A percentile compares a stretch with the other conserved stretches of the same genome.
phyloP scores from a whole-genome alignment of 2,329 filamentous ascomycete species.

The Dichotomopilus funicola region DNA sequence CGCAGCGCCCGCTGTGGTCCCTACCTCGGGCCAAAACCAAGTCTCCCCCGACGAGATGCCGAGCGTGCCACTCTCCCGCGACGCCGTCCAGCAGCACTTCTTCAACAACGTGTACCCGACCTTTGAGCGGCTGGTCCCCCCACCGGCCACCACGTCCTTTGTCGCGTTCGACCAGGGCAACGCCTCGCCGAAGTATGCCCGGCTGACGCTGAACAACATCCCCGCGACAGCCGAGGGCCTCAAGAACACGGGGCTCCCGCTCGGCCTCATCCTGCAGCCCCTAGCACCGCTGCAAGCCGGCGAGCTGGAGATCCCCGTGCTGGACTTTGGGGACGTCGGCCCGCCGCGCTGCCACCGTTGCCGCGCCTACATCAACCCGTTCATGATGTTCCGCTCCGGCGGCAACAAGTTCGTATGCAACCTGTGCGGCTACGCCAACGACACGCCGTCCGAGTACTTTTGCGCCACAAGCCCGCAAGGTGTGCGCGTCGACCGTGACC shows the following conservation, averaged over 20 bases:
- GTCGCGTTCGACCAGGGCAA: conserved; percentile 96
- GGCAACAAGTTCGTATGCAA: conserved; percentile 98
- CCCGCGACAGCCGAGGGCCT: conserved; percentile 76
- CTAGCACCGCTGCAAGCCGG: conserved; percentile 76
- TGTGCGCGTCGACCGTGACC: conserved; percentile 77
- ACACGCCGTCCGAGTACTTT: conserved; percentile 88
- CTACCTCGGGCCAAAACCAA: conserved; percentile 61
- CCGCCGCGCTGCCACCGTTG: conserved; percentile 90
- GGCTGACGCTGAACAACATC: conserved; percentile 89
- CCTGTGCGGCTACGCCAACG: conserved; percentile 95
- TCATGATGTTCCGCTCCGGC: conserved; percentile 93
- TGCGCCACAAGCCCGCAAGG: conserved; percentile 83
- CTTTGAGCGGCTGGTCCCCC: conserved; percentile 88
- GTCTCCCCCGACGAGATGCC: conserved; percentile 91
- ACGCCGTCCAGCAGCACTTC: conserved; percentile 76
- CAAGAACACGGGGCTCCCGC: conserved; percentile 70
- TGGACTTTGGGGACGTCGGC: conserved; percentile 89
- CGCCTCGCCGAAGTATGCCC: conserved; percentile 86
- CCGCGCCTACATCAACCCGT: conserved; percentile 95
- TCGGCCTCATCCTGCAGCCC: conserved; percentile 85
- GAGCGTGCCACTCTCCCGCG: conserved; percentile 79
- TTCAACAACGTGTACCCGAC: conserved; percentile 86
- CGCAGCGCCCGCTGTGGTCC: conserved; percentile 40
- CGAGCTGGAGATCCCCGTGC: conserved; percentile 79
- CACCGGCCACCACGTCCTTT: conserved; percentile 80